These are phyloP conservation scores for Lepiota venenata DNA, from an alignment of 768 basidiomycete genomes.

Conservation along the genomic window DNA sequence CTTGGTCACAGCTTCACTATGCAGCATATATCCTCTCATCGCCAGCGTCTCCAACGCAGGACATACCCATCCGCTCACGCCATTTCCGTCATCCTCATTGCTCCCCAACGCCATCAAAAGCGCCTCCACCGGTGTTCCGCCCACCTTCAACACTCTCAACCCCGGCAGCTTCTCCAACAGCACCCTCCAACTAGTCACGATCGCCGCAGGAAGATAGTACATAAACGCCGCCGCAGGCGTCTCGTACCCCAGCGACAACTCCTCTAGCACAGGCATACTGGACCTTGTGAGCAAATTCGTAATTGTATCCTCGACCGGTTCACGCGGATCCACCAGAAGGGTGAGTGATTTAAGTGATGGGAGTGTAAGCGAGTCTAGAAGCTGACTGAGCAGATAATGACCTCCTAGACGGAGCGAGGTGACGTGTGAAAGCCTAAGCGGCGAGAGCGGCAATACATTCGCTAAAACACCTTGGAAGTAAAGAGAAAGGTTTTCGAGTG, in stretches of 20 bases:
- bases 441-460: constrained; percentile 58
- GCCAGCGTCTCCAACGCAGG: constrained; percentile 58
- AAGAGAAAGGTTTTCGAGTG: constrained; percentile 53
- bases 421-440: constrained; percentile 51
- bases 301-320: constrained; percentile 72
- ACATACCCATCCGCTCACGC: constrained; percentile 51
- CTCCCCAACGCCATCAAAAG: constrained; percentile 53
- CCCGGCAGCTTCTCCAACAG: constrained; percentile 56
- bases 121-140: constrained; percentile 63
- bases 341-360: constrained; percentile 57
- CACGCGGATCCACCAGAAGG: constrained; percentile 72
- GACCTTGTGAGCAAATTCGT: constrained; percentile 59
- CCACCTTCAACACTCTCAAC: constrained; percentile 58
- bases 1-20: constrained; percentile 61
- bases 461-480: constrained; percentile 60
- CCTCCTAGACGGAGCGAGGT: constrained; percentile 60
- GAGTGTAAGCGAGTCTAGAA: constrained; percentile 58
- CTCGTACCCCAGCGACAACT: constrained; percentile 63
- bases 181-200: constrained; percentile 62
- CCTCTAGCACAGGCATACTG: constrained; percentile 49
- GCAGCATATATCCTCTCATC: constrained; percentile 62
- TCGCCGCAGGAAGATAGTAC: constrained; percentile 57
- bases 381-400: constrained; percentile 57
- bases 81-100: constrained; percentile 54
- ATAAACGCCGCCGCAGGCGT: constrained; percentile 34